Conservation (phyloP, 306 rosid genomes). For the Trifolium pratense region DNA sequence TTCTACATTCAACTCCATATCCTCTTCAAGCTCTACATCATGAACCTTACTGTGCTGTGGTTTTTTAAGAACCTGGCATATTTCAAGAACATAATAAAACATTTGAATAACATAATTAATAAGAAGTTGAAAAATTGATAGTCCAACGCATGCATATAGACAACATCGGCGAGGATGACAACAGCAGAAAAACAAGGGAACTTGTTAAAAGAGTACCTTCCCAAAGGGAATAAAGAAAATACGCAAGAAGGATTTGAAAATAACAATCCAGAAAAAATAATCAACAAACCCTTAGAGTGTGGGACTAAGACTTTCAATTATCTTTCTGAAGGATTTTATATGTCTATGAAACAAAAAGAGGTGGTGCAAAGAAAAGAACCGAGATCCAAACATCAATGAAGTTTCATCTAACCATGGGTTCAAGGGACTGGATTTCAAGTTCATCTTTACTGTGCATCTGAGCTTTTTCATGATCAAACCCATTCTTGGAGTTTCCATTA, state of each 20-base stretch:
- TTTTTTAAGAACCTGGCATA: constrained; percentile 50
- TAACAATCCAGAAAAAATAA: constrained; percentile 27
- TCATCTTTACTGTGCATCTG: constrained; percentile 46
- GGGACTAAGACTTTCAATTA: constrained; percentile 34
- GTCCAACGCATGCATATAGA: constrained; percentile 22
- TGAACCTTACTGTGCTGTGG: constrained; percentile 44
- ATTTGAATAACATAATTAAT: constrained; percentile 7
- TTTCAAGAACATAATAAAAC: constrained; percentile 14
- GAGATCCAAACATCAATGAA: constrained; percentile 39
- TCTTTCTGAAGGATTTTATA: constrained; percentile 38
- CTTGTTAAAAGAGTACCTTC: constrained; percentile 26
- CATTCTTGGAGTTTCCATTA: constrained; percentile 59
- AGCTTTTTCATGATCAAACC: constrained; percentile 50
- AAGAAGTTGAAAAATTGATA: constrained; percentile 15
- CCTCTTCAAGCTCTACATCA: constrained; percentile 46
- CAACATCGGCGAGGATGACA: constrained; percentile 21
- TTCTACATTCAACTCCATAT: constrained; percentile 40
- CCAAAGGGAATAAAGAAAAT: background rate
- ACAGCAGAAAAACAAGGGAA: constrained; percentile 8
- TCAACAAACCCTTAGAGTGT: constrained; percentile 7
- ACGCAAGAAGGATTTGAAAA: background rate
- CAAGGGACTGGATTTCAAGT: constrained; percentile 43
- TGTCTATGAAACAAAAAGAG: constrained; percentile 27
- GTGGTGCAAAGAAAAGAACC: constrained; percentile 27
- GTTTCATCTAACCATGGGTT: constrained; percentile 59